Base-by-base conservation (phyloP, 371 early-diverging fungal genomes). In the Mortierella sp. region DNA sequence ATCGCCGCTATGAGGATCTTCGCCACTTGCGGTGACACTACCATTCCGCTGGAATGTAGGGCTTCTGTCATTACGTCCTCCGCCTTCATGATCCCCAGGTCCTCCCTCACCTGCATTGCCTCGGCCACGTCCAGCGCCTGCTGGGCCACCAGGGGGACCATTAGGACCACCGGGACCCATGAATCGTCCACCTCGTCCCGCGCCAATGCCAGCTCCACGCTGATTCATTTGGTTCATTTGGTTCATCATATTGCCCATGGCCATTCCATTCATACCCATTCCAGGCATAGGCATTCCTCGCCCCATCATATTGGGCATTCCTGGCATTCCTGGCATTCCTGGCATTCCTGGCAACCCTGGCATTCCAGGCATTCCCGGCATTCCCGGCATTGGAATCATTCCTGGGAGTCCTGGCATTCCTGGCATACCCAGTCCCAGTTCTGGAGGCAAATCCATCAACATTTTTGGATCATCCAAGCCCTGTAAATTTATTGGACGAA, bases 181-280 rank as follows among this genome's bases (percentile, higher is more conserved):
- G 38, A 72, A 77, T 28, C 76, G 67, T 2, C 72, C 71, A 10
- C 67, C 72, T 38, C 67, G 71, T 60, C 80, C 80, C 24, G 62
- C 69, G 24, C 81, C 72, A 22, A 58, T 57, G 8, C 68, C 77
- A 9, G 40, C 73, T 40, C 74, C 73, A 41, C 74, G 65, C n/a
- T 75, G 71, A 45, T 45, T 45, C 45, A 45, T 45, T 10, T 45
- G 36, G 63, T 81, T 81, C 81, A 81, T 81, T 19, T 68, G 70
- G 64, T 75, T 81, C 82, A 81, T 81, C 76, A 81, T 80, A 24
- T 74, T 74, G 40, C 70, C 71, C 69, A 74, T 76, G 15, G 74
- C 71, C 79, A 81, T 81, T 10, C 81, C 80, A 4, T 71, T 71
- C 80, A 79, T 75, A 57, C 81, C 70, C 74, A 79, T 74, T 5